Conservation (phyloP, 345 rosid species). For the Eucalyptus decipiens region DNA sequence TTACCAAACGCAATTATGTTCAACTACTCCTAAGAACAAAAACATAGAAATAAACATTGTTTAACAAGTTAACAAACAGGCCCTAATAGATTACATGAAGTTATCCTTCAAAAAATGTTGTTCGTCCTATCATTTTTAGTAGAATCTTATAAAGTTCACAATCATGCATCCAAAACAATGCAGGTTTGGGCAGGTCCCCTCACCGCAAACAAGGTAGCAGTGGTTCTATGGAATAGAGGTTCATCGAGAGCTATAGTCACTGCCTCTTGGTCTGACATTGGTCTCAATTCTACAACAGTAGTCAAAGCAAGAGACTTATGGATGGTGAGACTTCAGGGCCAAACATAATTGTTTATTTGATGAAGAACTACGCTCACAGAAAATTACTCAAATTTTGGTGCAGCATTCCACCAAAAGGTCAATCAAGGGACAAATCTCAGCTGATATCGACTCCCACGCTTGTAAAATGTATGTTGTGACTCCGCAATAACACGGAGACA, state of each 20-base stretch:
- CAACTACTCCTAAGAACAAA: too few relatives aligned
- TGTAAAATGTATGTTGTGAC: constrained; percentile 39
- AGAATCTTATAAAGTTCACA: not conserved
- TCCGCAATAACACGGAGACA: not conserved
- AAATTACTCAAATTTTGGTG: not conserved
- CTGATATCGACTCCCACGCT: constrained; percentile 27
- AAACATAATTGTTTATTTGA: not conserved
- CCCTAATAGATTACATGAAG: not conserved
- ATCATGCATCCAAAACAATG: not conserved
- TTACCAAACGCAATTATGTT: too few relatives aligned
- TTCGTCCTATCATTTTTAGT: not conserved
- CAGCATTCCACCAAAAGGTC: constrained; percentile 21
- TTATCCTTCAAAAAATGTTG: not conserved
- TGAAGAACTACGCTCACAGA: not conserved
- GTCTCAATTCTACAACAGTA: constrained; percentile 24
- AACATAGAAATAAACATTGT: too few relatives aligned
- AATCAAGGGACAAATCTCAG: constrained; percentile 15
- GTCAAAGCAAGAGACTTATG: constrained; percentile 62
- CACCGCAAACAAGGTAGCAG: constrained; percentile 23
- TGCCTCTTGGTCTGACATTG: constrained; percentile 57
- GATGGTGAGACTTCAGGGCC: constrained; percentile 29
- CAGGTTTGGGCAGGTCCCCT: constrained; percentile 64
- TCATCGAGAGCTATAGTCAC: constrained; percentile 31
- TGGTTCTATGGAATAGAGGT: constrained; percentile 69
- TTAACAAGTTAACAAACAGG: too few relatives aligned